Evolutionary conservation across 2,329 filamentous ascomycete genomes (phyloP).

Genomic region (Didymella pomorum): DNA sequence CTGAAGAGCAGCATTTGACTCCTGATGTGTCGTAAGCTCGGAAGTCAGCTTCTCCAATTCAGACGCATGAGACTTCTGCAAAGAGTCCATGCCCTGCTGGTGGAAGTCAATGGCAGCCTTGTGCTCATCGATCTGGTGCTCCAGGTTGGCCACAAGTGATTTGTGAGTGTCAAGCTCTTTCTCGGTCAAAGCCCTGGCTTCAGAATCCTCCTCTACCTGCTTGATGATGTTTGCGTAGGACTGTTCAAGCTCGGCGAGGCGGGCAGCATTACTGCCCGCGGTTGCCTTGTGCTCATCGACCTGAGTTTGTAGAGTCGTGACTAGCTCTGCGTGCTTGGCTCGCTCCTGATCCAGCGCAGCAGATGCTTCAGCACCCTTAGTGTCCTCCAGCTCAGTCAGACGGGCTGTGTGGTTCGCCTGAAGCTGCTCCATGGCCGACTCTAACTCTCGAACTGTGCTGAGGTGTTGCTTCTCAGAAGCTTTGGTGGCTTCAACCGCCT

Average conservation of each 20-base stretch:
- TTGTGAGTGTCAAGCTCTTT: conserved; percentile 61
- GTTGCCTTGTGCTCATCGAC: conserved; percentile 82
- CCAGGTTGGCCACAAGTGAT: conserved; percentile 62
- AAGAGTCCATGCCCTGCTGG: conserved; percentile 60
- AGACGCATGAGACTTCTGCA: conserved; percentile 62
- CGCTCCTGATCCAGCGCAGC: conserved; percentile 53
- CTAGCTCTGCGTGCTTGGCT: conserved; percentile 59
- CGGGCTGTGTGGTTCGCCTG: conserved; percentile 46
- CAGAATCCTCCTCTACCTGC: conserved; percentile 72
- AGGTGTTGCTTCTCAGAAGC: conserved; percentile 76
- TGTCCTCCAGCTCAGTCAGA: conserved; percentile 42
- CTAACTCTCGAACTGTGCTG: conserved; percentile 75
- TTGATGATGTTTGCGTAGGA: conserved; percentile 71
- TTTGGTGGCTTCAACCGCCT: conserved; percentile 74
- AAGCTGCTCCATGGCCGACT: conserved; percentile 61
- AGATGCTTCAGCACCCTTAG: conserved; percentile 38
- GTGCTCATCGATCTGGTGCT: conserved; percentile 65
- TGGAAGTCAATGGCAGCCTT: conserved; percentile 63
- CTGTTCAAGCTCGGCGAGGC: conserved; percentile 77
- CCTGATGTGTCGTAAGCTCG: conserved; percentile 44
- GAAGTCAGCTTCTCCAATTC: conserved; percentile 60
- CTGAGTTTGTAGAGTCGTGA: conserved; percentile 71
- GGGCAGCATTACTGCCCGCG: conserved; percentile 72
- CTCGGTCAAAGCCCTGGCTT: conserved; percentile 65
- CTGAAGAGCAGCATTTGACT: conserved; percentile 55